Base-by-base conservation (phyloP, 768 basidiomycete genomes). In the Tylopilus sp. region DNA sequence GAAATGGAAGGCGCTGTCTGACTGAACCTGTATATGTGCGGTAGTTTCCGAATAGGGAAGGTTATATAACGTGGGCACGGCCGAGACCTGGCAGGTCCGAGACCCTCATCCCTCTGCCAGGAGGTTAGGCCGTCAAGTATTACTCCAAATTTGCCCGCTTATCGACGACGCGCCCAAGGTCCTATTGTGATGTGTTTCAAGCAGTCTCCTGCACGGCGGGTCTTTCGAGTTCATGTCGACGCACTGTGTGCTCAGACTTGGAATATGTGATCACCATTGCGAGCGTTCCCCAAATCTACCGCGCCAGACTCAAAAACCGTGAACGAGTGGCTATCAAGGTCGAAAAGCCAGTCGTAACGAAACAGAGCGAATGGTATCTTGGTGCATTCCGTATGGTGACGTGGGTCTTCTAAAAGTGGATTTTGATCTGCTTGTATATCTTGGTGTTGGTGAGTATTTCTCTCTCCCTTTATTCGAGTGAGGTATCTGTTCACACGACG, bases 151-250 rank as follows among this genome's bases (percentile, higher is more conserved):
- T 97, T 61, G 79, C 84, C 2, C 84, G 79, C 53, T 77, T 97
- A 95, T 95, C 60, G 95, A 96, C 59, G 85, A 89, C 43, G 92
- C 94, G 0, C 93, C 94, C 0, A 86, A 88, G 59, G 84, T 96
- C 89, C 7, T 91, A 87, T 65, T 74, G 78, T 1, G 80, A 81
- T 48, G 77, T 95, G 92, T 63, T 85, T 91, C 10, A 86, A 86
- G 1, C 70, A 77, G 3, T 80, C 80, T 1, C 86, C 85, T 1
- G 71, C 78, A 78, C 22, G 89, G 88, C 17, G 71, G 93, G 2
- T 96, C 96, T 61, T 84, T 84, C 31, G 72, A 79, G 12, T 96
- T 97, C 55, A 87, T n/a, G n/a, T n/a, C n/a, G n/a, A n/a, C n/a
- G n/a, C n/a, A n/a, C n/a, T n/a, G n/a, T n/a, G n/a, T n/a, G n/a